Evolutionary conservation across 768 basidiomycete species (phyloP), one percentile per base, ranked within the genome.

Genomic region (Hericium coralloides): DNA sequence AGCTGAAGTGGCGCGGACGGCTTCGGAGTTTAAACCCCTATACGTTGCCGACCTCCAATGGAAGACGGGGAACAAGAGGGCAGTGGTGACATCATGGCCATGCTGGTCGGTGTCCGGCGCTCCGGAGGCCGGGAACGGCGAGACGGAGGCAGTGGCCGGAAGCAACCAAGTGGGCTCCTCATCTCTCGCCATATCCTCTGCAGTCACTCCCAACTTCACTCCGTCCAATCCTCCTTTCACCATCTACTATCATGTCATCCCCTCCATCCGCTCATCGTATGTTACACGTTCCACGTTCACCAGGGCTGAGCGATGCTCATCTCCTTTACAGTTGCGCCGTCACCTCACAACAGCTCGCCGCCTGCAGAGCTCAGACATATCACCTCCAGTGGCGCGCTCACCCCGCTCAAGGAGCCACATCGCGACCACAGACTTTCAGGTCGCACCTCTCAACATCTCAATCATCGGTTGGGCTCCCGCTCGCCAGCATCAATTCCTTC

Each of bases 401-500:
- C 51, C 64, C 74, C 53, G 67, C 76, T 23, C 65, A 70, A 54
- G 68, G 73, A 59, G 66, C 70, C 57, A 51, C 63, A 54, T 58
- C 67, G 65, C 52, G 68, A 70, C 52, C 70, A 72, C 55, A 70
- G 70, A 31, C 69, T 76, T 1, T 76, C 76, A 1, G 70, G 73
- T 17, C 71, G 79, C 36, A 57, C 69, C 20, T 81, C 82, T 0
- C 80, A 82, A 60, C 77, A 78, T 58, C 68, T 79, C 17, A 75
- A 76, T 43, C 67, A 65, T 52, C 73, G 79, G 45, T 64, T 83
- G 23, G 85, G 83, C 41, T 85, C 84, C 10, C 77, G 78, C 22
- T 87, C 87, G 0, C 85, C 87, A 1, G 75, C 73, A n/a, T 87
- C 85, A 12, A 89, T 89, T 57, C 87, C 87, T 0, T 89, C 85